phyloP scores from a whole-genome alignment of 2,329 filamentous ascomycete genomes.

The Neopestalotiopsis sp. region DNA sequence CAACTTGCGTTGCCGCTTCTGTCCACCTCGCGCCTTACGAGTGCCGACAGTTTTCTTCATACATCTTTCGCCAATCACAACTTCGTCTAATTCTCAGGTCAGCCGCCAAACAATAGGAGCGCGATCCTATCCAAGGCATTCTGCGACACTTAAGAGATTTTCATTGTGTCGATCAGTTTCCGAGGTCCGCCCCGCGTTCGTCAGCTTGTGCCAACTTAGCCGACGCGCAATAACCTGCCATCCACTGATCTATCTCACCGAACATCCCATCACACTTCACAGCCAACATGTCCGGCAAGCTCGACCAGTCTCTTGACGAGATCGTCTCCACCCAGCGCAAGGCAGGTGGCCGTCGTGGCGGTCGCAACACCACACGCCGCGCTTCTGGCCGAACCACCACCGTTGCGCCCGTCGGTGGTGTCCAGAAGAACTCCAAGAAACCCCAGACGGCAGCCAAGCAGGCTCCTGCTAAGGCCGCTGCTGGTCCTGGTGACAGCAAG shows the following conservation, averaged over 20 bases:
- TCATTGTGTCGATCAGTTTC: background rate
- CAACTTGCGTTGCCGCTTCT: constrained; percentile 37
- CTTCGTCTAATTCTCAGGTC: background rate
- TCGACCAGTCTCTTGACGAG: constrained; percentile 96
- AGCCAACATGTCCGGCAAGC: constrained; percentile 85
- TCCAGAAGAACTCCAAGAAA: constrained; percentile 76
- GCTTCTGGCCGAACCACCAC: constrained; percentile 59
- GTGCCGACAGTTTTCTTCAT: constrained; percentile 1
- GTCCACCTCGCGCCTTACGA: constrained; percentile 1
- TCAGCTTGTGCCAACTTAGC: background rate
- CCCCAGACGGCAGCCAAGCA: constrained; percentile 66
- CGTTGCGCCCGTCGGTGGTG: constrained; percentile 79
- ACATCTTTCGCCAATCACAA: background rate
- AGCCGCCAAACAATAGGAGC: background rate
- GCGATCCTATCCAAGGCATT: background rate
- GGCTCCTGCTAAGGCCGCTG: constrained; percentile 67
- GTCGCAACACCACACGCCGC: constrained; percentile 46
- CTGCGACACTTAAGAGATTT: background rate
- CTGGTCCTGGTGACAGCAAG: constrained; percentile 79
- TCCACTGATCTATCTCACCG: constrained; percentile 20
- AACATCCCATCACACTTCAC: constrained; percentile 48
- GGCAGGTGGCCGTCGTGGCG: constrained; percentile 56
- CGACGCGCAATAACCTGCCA: background rate
- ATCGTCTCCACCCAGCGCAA: constrained; percentile 82
- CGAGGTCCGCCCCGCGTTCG: background rate